Conservation (phyloP, 305 asterid genomes). For the Rubia balearica region DNA sequence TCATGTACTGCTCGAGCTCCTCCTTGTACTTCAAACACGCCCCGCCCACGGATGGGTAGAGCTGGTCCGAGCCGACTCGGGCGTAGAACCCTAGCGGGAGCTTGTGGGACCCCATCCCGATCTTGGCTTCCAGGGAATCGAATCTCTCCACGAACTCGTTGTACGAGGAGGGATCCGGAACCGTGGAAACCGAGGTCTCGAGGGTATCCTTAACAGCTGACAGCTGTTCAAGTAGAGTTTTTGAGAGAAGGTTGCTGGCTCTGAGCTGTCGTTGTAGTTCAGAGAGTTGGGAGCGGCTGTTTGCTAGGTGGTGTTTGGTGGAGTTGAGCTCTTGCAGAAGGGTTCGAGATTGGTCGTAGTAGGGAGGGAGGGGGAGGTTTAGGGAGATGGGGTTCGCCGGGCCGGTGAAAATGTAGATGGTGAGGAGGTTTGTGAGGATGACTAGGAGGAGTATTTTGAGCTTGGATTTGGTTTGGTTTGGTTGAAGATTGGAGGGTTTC, state of each 20-base stretch:
- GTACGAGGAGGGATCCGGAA: background rate
- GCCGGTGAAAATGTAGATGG: conserved; percentile 36
- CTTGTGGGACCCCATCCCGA: conserved; percentile 40
- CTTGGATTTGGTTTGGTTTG: conserved; percentile 27
- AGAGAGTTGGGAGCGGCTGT: conserved; percentile 17
- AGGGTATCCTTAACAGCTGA: conserved; percentile 18
- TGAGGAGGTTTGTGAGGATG: conserved; percentile 37
- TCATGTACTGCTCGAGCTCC: conserved; percentile 35
- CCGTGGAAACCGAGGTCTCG: background rate
- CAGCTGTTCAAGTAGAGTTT: conserved; percentile 21
- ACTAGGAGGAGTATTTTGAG: conserved; percentile 32
- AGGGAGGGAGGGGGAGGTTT: conserved; percentile 17
- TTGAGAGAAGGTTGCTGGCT: conserved; percentile 24
- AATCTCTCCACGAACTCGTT: conserved; percentile 23
- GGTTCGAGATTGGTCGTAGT: conserved; percentile 13
- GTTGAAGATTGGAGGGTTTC: conserved; percentile 21
- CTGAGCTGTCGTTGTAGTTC: conserved; percentile 28
- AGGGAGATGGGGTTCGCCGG: conserved; percentile 17
- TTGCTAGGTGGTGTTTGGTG: conserved; percentile 26
- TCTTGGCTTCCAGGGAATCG: conserved; percentile 28
- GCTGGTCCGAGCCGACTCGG: conserved; percentile 25
- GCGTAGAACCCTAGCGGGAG: conserved; percentile 45
- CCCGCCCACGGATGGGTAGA: conserved; percentile 41
- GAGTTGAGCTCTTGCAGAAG: conserved; percentile 35
- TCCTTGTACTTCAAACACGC: conserved; percentile 38